Conservation (phyloP, 2,329 filamentous ascomycete species). For the Periglandula ipomoeae region DNA sequence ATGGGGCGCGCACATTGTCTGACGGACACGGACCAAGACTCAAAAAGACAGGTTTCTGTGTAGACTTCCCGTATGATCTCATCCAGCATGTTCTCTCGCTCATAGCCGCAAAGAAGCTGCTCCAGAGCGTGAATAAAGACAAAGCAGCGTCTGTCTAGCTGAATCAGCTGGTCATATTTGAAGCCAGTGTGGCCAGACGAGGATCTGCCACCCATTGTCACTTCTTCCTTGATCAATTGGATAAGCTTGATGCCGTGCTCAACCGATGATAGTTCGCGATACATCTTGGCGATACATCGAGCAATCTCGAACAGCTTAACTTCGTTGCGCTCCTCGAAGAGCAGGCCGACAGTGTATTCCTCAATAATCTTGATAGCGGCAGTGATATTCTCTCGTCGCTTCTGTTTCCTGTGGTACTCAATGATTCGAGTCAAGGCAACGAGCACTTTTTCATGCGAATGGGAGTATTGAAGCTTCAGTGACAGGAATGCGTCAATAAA, state of each 20-base stretch:
- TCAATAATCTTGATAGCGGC: slow-evolving; percentile 8
- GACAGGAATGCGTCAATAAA: slow-evolving; percentile 4
- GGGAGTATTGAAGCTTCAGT: slow-evolving; percentile 2
- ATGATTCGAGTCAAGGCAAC: slow-evolving; percentile 7
- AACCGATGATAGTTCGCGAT: slow-evolving; percentile 8
- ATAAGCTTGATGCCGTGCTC: slow-evolving; percentile 9
- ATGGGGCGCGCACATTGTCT: slow-evolving; percentile 1
- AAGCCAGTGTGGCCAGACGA: slow-evolving; percentile 2
- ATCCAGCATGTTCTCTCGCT: slow-evolving; percentile 8
- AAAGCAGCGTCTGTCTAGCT: slow-evolving; percentile 8
- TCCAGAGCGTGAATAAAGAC: slow-evolving; percentile 9
- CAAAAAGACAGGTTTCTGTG: slow-evolving; percentile 5
- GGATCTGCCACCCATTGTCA: not conserved
- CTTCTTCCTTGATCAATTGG: slow-evolving; percentile 6
- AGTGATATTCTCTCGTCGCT: slow-evolving; percentile 6
- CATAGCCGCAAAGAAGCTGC: slow-evolving; percentile 9
- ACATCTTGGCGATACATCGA: slow-evolving; percentile 7
- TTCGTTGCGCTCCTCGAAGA: slow-evolving; percentile 7
- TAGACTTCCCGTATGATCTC: slow-evolving; percentile 7
- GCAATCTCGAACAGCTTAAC: slow-evolving; percentile 6
- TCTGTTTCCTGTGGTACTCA: slow-evolving; percentile 8
- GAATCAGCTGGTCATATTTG: slow-evolving; percentile 3
- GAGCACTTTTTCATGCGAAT: slow-evolving; percentile 7
- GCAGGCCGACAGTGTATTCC: slow-evolving; percentile 7
- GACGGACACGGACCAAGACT: slow-evolving; percentile 8